A percentile compares a stretch with the other conserved stretches of the same genome.
Conservation (phyloP, 140 eudicot genomes). For the Ambrosia hybrid region DNA sequence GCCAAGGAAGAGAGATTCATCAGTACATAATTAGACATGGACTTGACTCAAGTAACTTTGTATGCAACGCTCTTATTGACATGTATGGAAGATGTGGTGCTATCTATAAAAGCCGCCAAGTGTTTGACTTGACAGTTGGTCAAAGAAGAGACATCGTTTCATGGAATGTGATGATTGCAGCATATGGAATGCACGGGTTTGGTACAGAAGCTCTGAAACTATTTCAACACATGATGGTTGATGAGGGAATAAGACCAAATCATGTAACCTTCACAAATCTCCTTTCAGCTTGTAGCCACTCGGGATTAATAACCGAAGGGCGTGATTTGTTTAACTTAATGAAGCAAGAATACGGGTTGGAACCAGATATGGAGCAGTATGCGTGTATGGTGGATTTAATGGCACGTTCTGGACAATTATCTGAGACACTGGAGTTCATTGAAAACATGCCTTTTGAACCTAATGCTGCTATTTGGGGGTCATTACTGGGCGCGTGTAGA, state of each 20-base stretch:
- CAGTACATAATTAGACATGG: constrained; percentile 39
- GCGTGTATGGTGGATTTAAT: constrained; percentile 53
- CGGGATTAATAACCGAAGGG: constrained; percentile 38
- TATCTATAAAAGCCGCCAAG: constrained; percentile 32
- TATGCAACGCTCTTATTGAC: constrained; percentile 51
- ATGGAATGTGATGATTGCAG: constrained; percentile 52
- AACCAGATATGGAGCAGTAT: constrained; percentile 51
- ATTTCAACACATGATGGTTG: constrained; percentile 33
- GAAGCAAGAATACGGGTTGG: constrained; percentile 33
- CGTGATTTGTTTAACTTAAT: constrained; percentile 29
- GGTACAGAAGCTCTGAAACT: constrained; percentile 38
- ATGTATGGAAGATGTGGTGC: constrained; percentile 54
- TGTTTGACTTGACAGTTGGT: constrained; percentile 35
- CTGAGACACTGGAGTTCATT: constrained; percentile 32
- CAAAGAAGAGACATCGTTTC: constrained; percentile 41
- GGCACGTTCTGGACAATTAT: constrained; percentile 43
- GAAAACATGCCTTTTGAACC: constrained; percentile 52
- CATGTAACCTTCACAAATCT: constrained; percentile 49
- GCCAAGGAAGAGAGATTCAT: constrained; percentile 53
- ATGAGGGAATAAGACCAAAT: constrained; percentile 39
- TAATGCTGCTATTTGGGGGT: constrained; percentile 51
- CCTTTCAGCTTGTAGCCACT: constrained; percentile 50
- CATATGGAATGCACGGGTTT: constrained; percentile 52
- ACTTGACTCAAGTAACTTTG: constrained; percentile 40
- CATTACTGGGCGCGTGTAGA: constrained; percentile 48